phyloP scores from a whole-genome alignment of 345 rosid species.

The Alliaria petiolata region DNA sequence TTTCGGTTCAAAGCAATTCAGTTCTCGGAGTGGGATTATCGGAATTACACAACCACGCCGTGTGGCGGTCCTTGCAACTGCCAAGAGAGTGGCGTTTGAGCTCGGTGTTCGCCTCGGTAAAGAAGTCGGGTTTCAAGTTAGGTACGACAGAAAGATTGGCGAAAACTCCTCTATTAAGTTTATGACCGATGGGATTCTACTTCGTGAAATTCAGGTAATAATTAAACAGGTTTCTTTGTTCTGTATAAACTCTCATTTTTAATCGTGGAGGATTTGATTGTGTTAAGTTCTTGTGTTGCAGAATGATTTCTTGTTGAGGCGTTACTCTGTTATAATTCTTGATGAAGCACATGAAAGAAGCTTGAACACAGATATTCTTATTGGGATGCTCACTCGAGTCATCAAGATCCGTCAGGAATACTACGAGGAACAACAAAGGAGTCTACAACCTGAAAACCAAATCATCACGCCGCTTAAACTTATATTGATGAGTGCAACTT shows the following conservation, averaged over 20 bases:
- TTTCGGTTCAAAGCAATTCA: conserved; percentile 56
- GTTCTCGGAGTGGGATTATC: conserved; percentile 57
- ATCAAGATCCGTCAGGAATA: conserved; percentile 59
- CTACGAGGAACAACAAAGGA: conserved; percentile 57
- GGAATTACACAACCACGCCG: conserved; percentile 98
- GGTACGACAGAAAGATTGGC: conserved; percentile 89
- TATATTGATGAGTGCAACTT: conserved; percentile 91
- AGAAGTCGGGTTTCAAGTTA: conserved; percentile 95
- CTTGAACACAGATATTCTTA: conserved; percentile 91
- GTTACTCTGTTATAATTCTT: conserved; percentile 78
- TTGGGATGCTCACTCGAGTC: conserved; percentile 84
- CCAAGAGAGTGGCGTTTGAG: conserved; percentile 88
- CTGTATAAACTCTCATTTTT: background rate
- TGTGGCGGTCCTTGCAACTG: conserved; percentile 94
- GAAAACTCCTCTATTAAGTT: conserved; percentile 71
- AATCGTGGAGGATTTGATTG: background rate
- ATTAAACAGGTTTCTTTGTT: background rate
- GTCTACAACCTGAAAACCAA: conserved; percentile 48
- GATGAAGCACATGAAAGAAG: conserved; percentile 98
- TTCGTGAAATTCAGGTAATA: conserved; percentile 92
- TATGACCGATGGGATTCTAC: conserved; percentile 96
- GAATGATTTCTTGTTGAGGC: conserved; percentile 73
- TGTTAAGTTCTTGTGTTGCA: conserved; percentile 35
- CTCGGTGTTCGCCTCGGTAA: conserved; percentile 79
- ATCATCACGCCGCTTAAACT: conserved; percentile 62